Evolutionary conservation across 2,329 filamentous ascomycete species (phyloP).

Genomic region (Neurospora sp.): DNA sequence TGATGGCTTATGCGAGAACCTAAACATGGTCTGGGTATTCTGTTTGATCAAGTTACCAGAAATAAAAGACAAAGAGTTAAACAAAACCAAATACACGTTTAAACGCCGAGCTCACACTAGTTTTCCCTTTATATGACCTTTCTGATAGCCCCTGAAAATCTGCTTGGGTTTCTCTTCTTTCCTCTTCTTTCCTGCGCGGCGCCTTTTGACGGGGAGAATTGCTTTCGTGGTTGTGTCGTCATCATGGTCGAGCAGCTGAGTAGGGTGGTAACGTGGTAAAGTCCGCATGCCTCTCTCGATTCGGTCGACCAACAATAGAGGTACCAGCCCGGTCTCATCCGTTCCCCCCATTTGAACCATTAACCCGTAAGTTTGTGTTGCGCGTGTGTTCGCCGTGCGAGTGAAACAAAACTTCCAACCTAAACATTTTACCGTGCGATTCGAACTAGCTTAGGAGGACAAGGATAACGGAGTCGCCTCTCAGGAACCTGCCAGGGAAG

Average conservation of each 20-base stretch:
- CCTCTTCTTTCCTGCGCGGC: background rate
- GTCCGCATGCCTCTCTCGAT: background rate
- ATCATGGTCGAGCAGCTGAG: background rate
- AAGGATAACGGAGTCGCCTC: constrained; percentile 18
- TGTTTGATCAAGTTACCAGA: background rate
- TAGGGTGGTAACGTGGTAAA: background rate
- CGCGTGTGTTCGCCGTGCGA: background rate
- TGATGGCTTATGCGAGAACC: background rate
- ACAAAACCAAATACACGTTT: background rate
- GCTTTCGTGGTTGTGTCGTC: background rate
- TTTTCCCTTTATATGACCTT: background rate
- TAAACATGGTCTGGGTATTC: background rate
- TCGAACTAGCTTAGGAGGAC: constrained; percentile 15
- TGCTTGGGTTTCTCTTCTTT: background rate
- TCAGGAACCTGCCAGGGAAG: constrained; percentile 14
- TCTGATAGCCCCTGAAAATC: background rate
- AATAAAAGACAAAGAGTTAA: background rate
- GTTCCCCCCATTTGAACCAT: background rate
- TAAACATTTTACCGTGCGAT: background rate
- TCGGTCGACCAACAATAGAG: background rate
- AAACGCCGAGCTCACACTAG: background rate
- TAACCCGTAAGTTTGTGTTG: background rate
- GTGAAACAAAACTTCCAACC: background rate
- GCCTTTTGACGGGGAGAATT: background rate
- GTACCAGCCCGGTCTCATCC: background rate